Conservation (phyloP, 352 stramenopile species). For the Phytopythium litorale region DNA sequence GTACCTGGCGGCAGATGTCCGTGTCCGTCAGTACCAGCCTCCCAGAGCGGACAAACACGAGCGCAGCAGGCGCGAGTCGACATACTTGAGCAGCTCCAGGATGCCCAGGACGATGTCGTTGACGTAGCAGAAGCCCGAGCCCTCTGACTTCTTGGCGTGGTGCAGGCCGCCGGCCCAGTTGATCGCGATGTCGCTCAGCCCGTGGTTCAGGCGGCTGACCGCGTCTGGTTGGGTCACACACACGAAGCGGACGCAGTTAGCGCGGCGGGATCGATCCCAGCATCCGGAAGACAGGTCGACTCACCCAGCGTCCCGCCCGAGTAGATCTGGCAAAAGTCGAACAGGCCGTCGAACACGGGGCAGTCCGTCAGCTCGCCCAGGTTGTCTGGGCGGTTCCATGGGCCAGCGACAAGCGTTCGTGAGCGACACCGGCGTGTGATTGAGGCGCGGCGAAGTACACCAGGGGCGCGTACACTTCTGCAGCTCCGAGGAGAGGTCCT, state of each 20-base stretch:
- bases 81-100: conserved; percentile 96
- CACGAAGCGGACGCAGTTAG: neutral
- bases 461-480: conserved; percentile 4
- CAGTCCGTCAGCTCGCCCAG: conserved; percentile 95
- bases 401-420: neutral
- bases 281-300: neutral
- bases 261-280: no score
- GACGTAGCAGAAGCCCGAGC: conserved; percentile 95
- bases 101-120: conserved; percentile 99
- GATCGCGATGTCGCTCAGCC: conserved; percentile 95
- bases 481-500: conserved; percentile 44
- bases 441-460: neutral
- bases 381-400: conserved; percentile 61
- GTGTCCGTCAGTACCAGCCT: neutral
- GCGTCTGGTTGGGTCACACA: conserved; percentile 62
- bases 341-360: conserved; percentile 98
- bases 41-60: neutral
- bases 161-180: conserved; percentile 98
- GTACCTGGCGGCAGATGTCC: conserved; percentile 18
- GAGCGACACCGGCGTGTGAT: neutral
- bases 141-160: conserved; percentile 98
- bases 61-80: neutral
- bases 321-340: conserved; percentile 98
- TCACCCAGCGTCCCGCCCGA: conserved; percentile 92
- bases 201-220: conserved; percentile 96